Percentiles rank a stretch among this genome's conserved stretches.
These are phyloP conservation scores for Phaeoacremonium minimum DNA, from an alignment of 2,329 filamentous ascomycete species.

Conservation along the genomic window DNA sequence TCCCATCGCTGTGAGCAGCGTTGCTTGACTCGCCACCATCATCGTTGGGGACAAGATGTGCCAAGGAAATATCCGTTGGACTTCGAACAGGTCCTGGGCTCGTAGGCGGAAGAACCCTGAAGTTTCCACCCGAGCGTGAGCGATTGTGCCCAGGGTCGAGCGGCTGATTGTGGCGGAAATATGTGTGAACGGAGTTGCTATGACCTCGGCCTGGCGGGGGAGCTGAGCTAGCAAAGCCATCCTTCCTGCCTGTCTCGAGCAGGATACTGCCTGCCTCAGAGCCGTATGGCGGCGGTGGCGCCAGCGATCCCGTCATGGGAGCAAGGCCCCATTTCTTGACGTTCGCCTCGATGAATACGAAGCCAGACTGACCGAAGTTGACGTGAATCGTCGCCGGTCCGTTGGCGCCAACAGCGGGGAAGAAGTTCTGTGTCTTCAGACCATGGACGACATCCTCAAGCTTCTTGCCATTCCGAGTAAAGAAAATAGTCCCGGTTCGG, in stretches of 20 bases:
- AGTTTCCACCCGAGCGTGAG: conserved; percentile 68
- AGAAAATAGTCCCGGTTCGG: conserved; percentile 91
- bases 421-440: conserved; percentile 92
- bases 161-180: conserved; percentile 32
- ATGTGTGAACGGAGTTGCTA: conserved; percentile 42
- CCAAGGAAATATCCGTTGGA: conserved; percentile 92
- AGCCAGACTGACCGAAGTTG: conserved; percentile 96
- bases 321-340: conserved; percentile 99
- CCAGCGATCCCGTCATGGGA: conserved; percentile 90
- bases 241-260: conserved; percentile 75
- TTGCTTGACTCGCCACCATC: conserved; percentile 68
- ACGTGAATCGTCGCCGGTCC: conserved; percentile 91
- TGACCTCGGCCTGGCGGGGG: conserved; percentile 35
- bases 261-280: conserved; percentile 96
- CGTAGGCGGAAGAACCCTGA: conserved; percentile 69
- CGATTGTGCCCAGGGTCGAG: conserved; percentile 64
- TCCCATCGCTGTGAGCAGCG: too few relatives aligned
- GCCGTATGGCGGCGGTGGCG: conserved; percentile 92
- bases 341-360: conserved; percentile 98
- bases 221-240: conserved; percentile 40
- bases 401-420: conserved; percentile 94
- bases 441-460: conserved; percentile 92
- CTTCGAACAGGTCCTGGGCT: conserved; percentile 87
- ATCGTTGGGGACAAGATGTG: conserved; percentile 71
- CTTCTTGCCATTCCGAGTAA: conserved; percentile 96